Evolutionary conservation across 148 eudicot genomes (phyloP).

Genomic region (Amaranthus palmeri): DNA sequence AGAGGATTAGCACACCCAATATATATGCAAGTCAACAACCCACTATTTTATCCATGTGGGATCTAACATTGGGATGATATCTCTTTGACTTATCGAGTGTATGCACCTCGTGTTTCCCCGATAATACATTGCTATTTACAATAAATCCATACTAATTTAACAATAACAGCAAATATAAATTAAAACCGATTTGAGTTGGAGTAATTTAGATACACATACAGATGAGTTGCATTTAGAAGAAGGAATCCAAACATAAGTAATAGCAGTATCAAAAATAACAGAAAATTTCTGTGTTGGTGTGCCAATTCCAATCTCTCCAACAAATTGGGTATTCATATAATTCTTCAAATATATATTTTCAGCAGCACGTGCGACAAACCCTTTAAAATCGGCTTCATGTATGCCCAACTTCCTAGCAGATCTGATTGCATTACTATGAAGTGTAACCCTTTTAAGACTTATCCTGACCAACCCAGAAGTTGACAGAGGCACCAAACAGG

Average conservation of each 20-base stretch:
- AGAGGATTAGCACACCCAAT: too few relatives aligned
- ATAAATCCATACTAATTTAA: too few relatives aligned
- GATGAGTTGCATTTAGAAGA: conserved; percentile 71
- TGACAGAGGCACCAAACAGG: conserved; percentile 30
- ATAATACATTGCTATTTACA: too few relatives aligned
- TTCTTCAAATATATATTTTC: conserved; percentile 53
- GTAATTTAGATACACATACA: conserved; percentile 38
- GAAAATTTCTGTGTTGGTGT: conserved; percentile 77
- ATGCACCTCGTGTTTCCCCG: too few relatives aligned
- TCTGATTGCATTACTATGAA: conserved; percentile 33
- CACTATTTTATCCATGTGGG: too few relatives aligned
- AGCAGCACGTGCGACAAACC: conserved; percentile 11
- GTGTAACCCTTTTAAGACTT: conserved; percentile 42
- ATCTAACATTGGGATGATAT: too few relatives aligned
- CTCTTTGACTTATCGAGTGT: too few relatives aligned
- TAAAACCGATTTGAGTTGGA: too few relatives aligned
- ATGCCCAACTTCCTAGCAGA: conserved; percentile 33
- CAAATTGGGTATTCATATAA: conserved; percentile 77
- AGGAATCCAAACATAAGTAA: conserved; percentile 77
- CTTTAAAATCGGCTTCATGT: conserved; percentile 15
- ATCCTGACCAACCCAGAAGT: conserved; percentile 44
- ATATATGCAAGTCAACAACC: too few relatives aligned
- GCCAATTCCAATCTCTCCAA: conserved; percentile 73
- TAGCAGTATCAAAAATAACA: conserved; percentile 77
- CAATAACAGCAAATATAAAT: too few relatives aligned